These are phyloP conservation scores for Elaeis oleifera DNA, from an alignment of 202 grass and related monocot genomes.

Conservation along the genomic window DNA sequence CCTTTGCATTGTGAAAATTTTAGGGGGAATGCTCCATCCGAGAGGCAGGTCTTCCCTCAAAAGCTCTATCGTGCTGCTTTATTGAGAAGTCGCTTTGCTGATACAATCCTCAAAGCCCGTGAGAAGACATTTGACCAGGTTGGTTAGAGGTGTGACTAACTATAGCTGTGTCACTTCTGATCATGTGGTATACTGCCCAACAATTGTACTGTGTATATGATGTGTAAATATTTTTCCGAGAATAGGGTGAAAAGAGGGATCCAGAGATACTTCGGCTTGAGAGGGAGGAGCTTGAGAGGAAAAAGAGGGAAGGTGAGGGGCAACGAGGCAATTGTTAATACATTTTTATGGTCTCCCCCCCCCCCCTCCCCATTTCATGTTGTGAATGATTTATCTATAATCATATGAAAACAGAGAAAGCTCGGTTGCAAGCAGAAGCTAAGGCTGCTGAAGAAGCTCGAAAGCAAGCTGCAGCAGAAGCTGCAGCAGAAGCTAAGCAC, in stretches of 20 bases:
- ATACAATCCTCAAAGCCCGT: conserved; percentile 96
- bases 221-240: conserved; percentile 25
- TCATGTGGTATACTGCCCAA: no score
- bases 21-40: conserved; percentile 55
- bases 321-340: not conserved
- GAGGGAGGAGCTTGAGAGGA: conserved; percentile 82
- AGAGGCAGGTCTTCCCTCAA: conserved; percentile 55
- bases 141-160: not conserved
- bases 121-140: conserved; percentile 98
- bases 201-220: not conserved
- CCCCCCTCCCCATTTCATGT: not conserved
- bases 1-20: conserved; percentile 38
- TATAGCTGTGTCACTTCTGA: no score
- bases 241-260: conserved; percentile 70
- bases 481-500: conserved; percentile 63
- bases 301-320: conserved; percentile 71
- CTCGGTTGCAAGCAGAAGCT: conserved; percentile 83
- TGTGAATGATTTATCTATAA: not conserved
- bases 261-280: conserved; percentile 78
- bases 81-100: conserved; percentile 77
- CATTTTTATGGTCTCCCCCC: not conserved
- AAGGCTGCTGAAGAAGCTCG: conserved; percentile 77
- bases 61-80: conserved; percentile 76
- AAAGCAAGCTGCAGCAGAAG: conserved; percentile 52
- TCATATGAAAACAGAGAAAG: conserved; percentile 50